Percentiles rank a stretch among this genome's conserved stretches.
Conservation (phyloP, 352 stramenopile genomes). For the Phytophthora agathidicida region DNA sequence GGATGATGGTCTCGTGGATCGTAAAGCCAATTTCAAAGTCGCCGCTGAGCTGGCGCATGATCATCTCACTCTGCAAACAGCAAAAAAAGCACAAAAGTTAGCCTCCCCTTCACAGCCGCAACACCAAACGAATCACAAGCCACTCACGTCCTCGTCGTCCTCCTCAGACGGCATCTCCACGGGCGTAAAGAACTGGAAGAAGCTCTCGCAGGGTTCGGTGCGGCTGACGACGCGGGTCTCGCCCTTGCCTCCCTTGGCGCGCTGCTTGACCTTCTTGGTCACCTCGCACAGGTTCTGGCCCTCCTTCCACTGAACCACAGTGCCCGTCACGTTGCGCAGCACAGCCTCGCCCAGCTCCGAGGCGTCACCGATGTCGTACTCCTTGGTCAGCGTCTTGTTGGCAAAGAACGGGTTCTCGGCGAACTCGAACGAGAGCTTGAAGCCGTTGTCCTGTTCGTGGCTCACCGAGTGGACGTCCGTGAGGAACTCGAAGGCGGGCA, state of each 20-base stretch:
- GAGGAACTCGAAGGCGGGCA: constrained; percentile 81
- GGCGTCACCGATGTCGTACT: constrained; percentile 89
- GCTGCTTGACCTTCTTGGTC: constrained; percentile 90
- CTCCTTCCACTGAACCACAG: constrained; percentile 83
- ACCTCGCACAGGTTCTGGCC: constrained; percentile 85
- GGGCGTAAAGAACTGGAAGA: constrained; percentile 89
- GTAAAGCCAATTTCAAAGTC: constrained; percentile 90
- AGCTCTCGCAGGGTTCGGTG: constrained; percentile 85
- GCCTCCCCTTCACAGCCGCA: not conserved
- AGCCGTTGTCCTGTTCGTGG: constrained; percentile 84
- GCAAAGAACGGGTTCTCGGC: constrained; percentile 78
- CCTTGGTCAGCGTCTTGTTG: constrained; percentile 82
- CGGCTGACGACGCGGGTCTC: constrained; percentile 79
- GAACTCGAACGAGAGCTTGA: constrained; percentile 88
- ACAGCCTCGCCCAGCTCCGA: constrained; percentile 81
- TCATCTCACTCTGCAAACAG: constrained; percentile 72
- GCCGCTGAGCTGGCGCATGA: constrained; percentile 83
- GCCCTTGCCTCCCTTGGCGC: constrained; percentile 77
- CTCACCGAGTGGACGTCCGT: constrained; percentile 77
- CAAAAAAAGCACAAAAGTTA: constrained; percentile 16
- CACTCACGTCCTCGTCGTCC: constrained; percentile 79
- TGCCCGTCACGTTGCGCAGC: constrained; percentile 78
- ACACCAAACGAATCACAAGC: constrained; percentile 15
- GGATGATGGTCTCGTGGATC: constrained; percentile 90
- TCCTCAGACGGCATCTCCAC: constrained; percentile 89